Conservation (phyloP, 2,329 filamentous ascomycete genomes). For the Aspergillus sp. region DNA sequence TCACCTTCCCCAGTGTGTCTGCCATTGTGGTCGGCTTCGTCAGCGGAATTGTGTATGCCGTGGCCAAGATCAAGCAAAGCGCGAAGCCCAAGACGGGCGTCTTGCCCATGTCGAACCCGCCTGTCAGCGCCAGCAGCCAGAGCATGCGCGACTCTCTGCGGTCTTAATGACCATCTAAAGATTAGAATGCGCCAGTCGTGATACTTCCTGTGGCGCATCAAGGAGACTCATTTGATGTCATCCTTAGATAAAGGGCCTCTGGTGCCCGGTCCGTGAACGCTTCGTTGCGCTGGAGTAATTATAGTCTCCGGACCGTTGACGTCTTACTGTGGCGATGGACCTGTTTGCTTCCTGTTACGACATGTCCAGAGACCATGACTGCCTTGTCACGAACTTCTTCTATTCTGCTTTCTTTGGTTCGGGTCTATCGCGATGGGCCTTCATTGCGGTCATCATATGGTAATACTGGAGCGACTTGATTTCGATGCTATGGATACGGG, state of each 20-base stretch:
- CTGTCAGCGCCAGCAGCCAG: slow-evolving; percentile 86
- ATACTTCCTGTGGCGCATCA: background rate
- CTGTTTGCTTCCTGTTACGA: background rate
- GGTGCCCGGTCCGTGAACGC: slow-evolving; percentile 21
- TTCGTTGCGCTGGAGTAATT: slow-evolving; percentile 22
- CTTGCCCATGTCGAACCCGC: slow-evolving; percentile 66
- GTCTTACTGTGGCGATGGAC: slow-evolving; percentile 12
- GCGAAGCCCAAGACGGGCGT: slow-evolving; percentile 64
- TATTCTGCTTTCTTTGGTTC: background rate
- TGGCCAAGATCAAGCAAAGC: slow-evolving; percentile 80
- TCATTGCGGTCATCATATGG: slow-evolving; percentile 21
- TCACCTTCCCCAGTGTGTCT: slow-evolving; percentile 86
- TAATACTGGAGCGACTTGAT: slow-evolving; percentile 15
- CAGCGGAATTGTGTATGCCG: slow-evolving; percentile 85
- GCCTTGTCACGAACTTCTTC: background rate
- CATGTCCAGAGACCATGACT: background rate
- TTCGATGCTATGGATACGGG: background rate
- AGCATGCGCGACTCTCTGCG: slow-evolving; percentile 86
- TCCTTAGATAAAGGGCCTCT: background rate
- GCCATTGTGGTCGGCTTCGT: slow-evolving; percentile 91
- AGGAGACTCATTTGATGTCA: too few species aligned
- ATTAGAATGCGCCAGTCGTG: background rate
- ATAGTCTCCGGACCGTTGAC: slow-evolving; percentile 12
- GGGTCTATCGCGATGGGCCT: slow-evolving; percentile 1
- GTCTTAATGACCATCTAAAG: slow-evolving; percentile 48